Conservation (phyloP, 2,329 filamentous ascomycete genomes). For the Xylaria sp. region DNA sequence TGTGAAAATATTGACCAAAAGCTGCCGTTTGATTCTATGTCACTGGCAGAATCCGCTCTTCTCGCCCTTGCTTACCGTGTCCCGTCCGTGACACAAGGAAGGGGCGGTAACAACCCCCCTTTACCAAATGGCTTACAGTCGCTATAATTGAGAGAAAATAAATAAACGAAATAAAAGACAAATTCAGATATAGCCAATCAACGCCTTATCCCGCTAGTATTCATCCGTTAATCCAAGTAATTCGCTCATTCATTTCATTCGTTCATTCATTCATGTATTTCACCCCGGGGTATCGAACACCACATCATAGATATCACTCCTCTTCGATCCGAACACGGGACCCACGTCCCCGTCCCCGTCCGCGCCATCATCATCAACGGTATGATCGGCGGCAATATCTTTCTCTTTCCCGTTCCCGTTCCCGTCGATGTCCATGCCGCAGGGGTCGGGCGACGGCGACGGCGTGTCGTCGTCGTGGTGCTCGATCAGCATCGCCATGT, state of each 20-base stretch:
- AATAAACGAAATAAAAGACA: too few species aligned
- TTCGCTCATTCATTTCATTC: background rate
- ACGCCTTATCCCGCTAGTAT: background rate
- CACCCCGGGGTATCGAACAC: constrained; percentile 38
- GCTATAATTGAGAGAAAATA: background rate
- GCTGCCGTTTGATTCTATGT: background rate
- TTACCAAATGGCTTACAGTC: background rate
- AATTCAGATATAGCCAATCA: background rate
- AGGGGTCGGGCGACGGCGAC: constrained; percentile 15
- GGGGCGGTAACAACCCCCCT: background rate
- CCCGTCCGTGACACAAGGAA: background rate
- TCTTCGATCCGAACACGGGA: constrained; percentile 29
- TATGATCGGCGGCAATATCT: background rate
- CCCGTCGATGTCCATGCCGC: constrained; percentile 43
- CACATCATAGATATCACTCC: constrained; percentile 47
- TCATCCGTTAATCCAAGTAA: background rate
- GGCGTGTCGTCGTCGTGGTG: constrained; percentile 37
- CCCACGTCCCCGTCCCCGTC: constrained; percentile 3
- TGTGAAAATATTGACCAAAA: background rate
- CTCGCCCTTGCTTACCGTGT: background rate
- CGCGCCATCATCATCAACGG: too few species aligned
- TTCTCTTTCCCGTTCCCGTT: background rate
- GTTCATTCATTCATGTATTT: background rate
- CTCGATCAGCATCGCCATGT: constrained; percentile 50
- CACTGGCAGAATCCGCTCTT: background rate